Evolutionary conservation across 208 protist species (phyloP).

Genomic region (Leishmania mexicana): DNA sequence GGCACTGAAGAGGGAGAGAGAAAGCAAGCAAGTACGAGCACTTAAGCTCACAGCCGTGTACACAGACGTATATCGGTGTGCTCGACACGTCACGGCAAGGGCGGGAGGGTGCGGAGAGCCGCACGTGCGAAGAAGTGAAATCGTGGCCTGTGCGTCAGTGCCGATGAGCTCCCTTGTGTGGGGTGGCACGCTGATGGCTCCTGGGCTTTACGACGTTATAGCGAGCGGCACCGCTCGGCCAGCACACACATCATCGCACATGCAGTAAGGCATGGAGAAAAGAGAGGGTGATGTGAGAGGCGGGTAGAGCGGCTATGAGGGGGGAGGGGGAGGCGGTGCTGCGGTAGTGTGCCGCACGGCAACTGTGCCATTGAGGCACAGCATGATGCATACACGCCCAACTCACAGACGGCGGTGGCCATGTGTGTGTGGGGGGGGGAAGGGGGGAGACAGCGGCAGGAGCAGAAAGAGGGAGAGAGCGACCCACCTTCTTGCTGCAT

Average conservation of each 20-base stretch:
- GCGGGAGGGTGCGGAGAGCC: not conserved
- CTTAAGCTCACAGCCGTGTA: not conserved
- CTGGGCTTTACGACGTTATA: not conserved
- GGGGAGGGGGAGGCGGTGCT: not conserved
- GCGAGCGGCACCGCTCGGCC: not conserved
- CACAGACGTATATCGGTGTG: not conserved
- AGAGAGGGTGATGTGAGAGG: not conserved
- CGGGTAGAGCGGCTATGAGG: too few species aligned
- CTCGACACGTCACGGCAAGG: not conserved
- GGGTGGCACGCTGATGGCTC: not conserved
- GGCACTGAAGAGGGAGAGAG: not conserved
- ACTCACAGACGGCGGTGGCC: not conserved
- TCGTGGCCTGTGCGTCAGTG: not conserved
- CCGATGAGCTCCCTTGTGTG: slow-evolving; percentile 11
- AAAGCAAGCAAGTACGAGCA: not conserved
- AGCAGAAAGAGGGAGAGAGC: not conserved
- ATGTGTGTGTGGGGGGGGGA: not conserved
- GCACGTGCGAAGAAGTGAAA: not conserved
- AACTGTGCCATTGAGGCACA: not conserved
- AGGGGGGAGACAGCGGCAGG: not conserved
- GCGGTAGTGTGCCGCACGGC: not conserved
- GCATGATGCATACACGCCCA: not conserved
- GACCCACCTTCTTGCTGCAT: not conserved
- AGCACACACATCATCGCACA: not conserved
- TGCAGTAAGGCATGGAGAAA: not conserved